Percentiles rank a stretch among this genome's conserved stretches.
Evolutionary conservation across 768 basidiomycete species (phyloP).

Genomic region (Amylocystis lapponica): DNA sequence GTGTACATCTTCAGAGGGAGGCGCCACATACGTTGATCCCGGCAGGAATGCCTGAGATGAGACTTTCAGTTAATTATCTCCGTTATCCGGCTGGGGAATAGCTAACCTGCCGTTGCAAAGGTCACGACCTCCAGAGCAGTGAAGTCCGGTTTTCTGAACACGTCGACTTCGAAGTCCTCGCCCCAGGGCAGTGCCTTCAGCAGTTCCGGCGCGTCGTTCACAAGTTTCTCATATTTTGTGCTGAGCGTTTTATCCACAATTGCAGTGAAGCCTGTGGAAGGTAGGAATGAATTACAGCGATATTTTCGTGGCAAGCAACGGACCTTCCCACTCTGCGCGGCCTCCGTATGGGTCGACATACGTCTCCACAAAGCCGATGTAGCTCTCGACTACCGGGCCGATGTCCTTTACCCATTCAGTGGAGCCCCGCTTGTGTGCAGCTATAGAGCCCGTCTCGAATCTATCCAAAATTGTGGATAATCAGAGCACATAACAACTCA

Average conservation of each 20-base stretch:
- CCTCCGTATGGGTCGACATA: slow-evolving; percentile 81
- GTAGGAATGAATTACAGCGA: neutral
- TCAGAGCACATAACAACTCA: neutral
- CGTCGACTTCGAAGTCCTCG: slow-evolving; percentile 36
- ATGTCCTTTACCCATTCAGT: slow-evolving; percentile 82
- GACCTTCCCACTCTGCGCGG: slow-evolving; percentile 93
- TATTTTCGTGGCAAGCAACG: neutral
- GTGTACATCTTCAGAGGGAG: neutral
- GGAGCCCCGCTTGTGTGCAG: slow-evolving; percentile 74
- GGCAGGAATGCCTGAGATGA: slow-evolving; percentile 61
- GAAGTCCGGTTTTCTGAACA: slow-evolving; percentile 85
- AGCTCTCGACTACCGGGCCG: slow-evolving; percentile 83
- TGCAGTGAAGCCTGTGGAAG: slow-evolving; percentile 69
- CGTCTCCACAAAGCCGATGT: slow-evolving; percentile 83
- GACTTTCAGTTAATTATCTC: neutral
- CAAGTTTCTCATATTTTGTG: slow-evolving; percentile 74
- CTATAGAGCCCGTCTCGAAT: slow-evolving; percentile 73
- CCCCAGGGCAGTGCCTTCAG: slow-evolving; percentile 87
- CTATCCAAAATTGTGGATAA: slow-evolving; percentile 29
- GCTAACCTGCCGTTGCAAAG: slow-evolving; percentile 76
- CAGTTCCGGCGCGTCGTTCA: slow-evolving; percentile 68
- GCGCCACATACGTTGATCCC: slow-evolving; percentile 66
- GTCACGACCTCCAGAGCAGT: slow-evolving; percentile 77
- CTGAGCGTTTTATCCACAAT: slow-evolving; percentile 83
- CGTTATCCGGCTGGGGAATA: neutral